phyloP scores from a whole-genome alignment of 2,329 filamentous ascomycete genomes.

The Colletotrichum tropicicola region DNA sequence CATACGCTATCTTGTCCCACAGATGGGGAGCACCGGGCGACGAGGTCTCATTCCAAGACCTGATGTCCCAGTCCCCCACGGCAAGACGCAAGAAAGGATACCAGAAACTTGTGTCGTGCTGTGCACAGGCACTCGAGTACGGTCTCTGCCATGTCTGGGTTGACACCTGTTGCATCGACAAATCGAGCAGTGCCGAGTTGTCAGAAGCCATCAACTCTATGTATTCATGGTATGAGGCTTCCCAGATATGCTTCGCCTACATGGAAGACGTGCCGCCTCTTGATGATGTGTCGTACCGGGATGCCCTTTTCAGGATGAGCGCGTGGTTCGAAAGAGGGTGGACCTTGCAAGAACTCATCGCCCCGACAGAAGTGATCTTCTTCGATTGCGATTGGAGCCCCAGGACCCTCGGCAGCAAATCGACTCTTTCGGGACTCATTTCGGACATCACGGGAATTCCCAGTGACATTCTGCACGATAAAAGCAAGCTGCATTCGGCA shows the following conservation, averaged over 20 bases:
- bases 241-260: slow-evolving; percentile 18
- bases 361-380: slow-evolving; percentile 32
- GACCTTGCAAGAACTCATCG: slow-evolving; percentile 37
- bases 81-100: not conserved
- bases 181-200: slow-evolving; percentile 19
- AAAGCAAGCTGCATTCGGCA: slow-evolving; percentile 8
- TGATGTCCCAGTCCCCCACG: not conserved
- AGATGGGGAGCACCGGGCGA: not conserved
- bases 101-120: not conserved
- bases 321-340: slow-evolving; percentile 34
- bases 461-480: not conserved
- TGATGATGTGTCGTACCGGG: not conserved
- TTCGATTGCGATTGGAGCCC: slow-evolving; percentile 27
- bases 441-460: slow-evolving; percentile 39
- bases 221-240: slow-evolving; percentile 28
- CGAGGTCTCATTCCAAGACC: not conserved
- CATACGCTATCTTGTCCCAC: not conserved
- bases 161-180: slow-evolving; percentile 32
- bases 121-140: not conserved
- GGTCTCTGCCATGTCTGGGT: slow-evolving; percentile 18
- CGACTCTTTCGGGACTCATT: slow-evolving; percentile 27
- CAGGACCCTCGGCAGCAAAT: slow-evolving; percentile 17
- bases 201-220: slow-evolving; percentile 29
- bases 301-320: slow-evolving; percentile 7
- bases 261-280: not conserved